Evolutionary conservation across 1,284 basidiomycete genomes (phyloP), one percentile per base, ranked within the genome.

Genomic region (Leccinum pachyderme): DNA sequence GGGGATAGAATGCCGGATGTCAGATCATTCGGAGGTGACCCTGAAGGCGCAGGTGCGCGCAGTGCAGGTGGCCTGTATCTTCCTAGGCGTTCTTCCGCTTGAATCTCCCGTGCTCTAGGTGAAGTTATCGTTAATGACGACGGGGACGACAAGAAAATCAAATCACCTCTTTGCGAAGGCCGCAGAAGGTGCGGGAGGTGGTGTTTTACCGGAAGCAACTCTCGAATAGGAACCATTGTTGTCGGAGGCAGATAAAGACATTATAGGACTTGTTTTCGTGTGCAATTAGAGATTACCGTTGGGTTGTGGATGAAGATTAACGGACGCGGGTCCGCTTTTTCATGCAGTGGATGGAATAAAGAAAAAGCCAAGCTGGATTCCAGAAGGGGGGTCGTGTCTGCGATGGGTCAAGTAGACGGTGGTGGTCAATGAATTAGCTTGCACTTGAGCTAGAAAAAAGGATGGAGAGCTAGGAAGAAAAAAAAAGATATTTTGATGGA

Each of bases 181-280:
- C 62, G 91, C 91, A 58, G 91, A 93, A 54, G 91, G 91, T 24
- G 91, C 91, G 51, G 91, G 91, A 58, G 91, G 91, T 57, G 91
- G 91, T 3, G 91, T 92, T 75, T 92, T 92, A 61, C 90, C 90
- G 69, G 87, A 87, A 62, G 88, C 79, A 70, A 81, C 83, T 77
- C 87, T 86, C 12, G 86, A 79, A 81, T 87, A 91, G 72, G 84
- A 79, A 77, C 79, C 78, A 73, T 80, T 84, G 75, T 82, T 86
- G 82, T 89, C 86, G 69, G 81, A 80, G 73, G 89, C 83, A 71
- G 89, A 89, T 81, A 91, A 83, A 79, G 89, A 91, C 89, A 91
- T 91, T 86, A 86, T 85, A 84, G 72, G 71, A 72, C 75, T 77
- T 77, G 77, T 77, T 81, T 78, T 75, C 77, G 77, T 76, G 75